Base-by-base conservation (phyloP, 2,329 filamentous ascomycete genomes). In the Ophiocordyceps sinensis region DNA sequence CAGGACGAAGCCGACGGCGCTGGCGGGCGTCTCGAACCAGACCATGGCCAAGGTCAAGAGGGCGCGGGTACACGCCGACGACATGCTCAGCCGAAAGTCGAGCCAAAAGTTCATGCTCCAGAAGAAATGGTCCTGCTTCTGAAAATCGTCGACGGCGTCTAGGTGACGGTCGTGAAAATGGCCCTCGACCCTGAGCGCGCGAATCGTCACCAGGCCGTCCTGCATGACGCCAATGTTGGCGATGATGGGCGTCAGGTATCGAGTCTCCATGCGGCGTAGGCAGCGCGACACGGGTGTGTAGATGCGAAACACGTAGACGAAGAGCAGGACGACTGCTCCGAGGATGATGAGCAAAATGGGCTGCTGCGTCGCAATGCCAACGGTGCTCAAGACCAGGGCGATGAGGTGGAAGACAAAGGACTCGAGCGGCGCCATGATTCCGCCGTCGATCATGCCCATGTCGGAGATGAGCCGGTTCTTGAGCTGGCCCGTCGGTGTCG, bases 41-140 rank as follows among this genome's bases (percentile, higher is more conserved):
- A 94, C 65, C 13, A 87, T 87, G 10, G 88, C 71, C 2, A 80
- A 57, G 1, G 85, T 85, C 40, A 94, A 64, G 1, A 77, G 62
- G 44, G 89, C 82, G 0, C 83, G 86, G 8, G 85, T 85, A 4
- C 74, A 56, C 0, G 82, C 82, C 0, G 85, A 85, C 6, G 57
- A 52, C 35, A 57, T 47, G 40, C 56, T 52, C 42, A 91, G 89
- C 12, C 87, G 77, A 52, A 82, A 86, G 56, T 79, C 79, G 3
- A 94, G 68, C 87, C 87, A 94, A 8, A 78, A 77, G 49, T 93
- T 85, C 36, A 93, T 69, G 44, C 79, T 84, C 82, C 87, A 94
- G 63, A 93, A 94, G 62, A 94, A 94, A 57, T 95, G 88, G 52
- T 95, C 88, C 73, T 94, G 91, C 55, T 86, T 86, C 57, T 94